Evolutionary conservation across 257 asterid species (phyloP), one percentile per base, ranked within the genome.

Genomic region (Marsdenia floribunda): DNA sequence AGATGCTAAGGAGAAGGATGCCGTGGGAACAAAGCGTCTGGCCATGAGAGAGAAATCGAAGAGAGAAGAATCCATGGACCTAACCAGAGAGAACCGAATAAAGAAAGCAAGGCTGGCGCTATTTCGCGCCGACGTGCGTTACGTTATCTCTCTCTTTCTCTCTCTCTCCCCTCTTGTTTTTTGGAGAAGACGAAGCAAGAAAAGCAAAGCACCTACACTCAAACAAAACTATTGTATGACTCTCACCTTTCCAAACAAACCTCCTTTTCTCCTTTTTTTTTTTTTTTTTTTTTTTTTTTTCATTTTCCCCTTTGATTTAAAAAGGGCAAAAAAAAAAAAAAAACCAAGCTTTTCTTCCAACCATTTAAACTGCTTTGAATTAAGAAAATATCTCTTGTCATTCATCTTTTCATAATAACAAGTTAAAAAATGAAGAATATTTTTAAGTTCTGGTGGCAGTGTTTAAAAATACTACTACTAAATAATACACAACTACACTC

Each of bases 161-260:
- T 68, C 73, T 54, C 52, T 73, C 58, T n/a, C 38, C 13, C 74
- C 73, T 57, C 61, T 47, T 73, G 46, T 54, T 55, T 49, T 7
- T 59, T 49, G 74, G 82, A 72, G 85, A 76, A 77, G 83, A 81
- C 57, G 88, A 79, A 73, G 83, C 63, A 72, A 68, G 33, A 52
- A 49, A 49, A 66, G 52, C 40, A 18, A 38, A 61, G 46, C 70
- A 74, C 73, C 66, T 69, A 68, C 76, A 75, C 71, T 12, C 49
- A 75, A 57, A 71, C 74, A 73, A 67, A 70, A 54, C 21, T 40
- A 18, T 16, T 3, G 59, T 14, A 15, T 16, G 57, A 52, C 57
- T 22, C 33, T 2, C 46, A 52, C 68, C 75, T 26, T 29, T 29
- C 33, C 33, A 29, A 29, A 29, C 33, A 9, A 67, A 38, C 4